A percentile compares a stretch with the other conserved stretches of the same genome.
These are phyloP conservation scores for Fusarium annulatum DNA, from an alignment of 2,329 filamentous ascomycete genomes.

Conservation along the genomic window DNA sequence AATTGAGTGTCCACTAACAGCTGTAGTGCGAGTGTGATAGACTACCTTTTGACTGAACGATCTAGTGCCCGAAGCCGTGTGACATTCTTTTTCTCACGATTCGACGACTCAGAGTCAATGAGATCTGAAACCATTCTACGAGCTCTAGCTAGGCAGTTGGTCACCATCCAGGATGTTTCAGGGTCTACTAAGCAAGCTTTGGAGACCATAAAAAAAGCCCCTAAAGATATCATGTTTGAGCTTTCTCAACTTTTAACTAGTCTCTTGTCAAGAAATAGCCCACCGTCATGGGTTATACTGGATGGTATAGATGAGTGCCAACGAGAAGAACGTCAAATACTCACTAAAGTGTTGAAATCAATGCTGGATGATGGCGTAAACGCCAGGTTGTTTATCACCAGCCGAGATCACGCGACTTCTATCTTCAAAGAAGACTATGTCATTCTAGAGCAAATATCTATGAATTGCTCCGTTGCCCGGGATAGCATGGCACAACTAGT, in stretches of 20 bases:
- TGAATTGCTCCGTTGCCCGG: neutral
- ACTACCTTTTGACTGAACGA: neutral
- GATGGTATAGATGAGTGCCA: neutral
- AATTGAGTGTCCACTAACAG: accelerated
- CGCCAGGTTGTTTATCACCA: accelerated
- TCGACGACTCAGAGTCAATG: neutral
- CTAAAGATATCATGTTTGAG: no score
- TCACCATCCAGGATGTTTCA: neutral
- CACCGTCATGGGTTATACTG: accelerated
- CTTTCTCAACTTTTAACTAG: no score
- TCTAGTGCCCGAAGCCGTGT: accelerated
- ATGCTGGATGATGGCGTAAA: accelerated
- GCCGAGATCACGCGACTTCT: accelerated
- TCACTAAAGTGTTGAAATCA: accelerated
- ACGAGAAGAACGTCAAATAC: accelerated
- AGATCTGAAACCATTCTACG: neutral
- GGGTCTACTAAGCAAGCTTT: neutral
- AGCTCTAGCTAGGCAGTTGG: neutral
- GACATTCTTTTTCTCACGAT: accelerated
- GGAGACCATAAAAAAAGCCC: no score
- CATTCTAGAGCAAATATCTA: accelerated
- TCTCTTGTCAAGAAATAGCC: no score
- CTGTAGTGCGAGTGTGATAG: neutral
- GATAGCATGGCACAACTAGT: neutral
- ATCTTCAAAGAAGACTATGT: accelerated